Conservation (phyloP, 1,284 basidiomycete genomes). For the Irpex lacteus region DNA sequence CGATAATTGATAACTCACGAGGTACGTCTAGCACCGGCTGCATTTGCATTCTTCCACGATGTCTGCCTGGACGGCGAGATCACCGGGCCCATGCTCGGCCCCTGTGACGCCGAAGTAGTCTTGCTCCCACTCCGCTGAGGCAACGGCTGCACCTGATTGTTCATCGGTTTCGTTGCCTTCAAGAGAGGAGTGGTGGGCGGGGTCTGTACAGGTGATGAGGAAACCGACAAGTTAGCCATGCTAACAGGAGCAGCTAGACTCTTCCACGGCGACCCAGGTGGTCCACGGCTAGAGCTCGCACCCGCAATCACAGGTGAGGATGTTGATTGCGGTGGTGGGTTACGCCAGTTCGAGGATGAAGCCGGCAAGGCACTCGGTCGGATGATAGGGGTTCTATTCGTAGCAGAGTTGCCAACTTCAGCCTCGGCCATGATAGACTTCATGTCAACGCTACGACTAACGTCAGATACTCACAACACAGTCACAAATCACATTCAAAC, state of each 20-base stretch:
- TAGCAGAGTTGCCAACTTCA: slow-evolving; percentile 31
- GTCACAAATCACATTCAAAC: slow-evolving; percentile 21
- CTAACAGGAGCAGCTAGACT: not conserved
- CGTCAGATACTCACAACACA: slow-evolving; percentile 1
- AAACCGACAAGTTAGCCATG: not conserved
- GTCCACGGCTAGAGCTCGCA: slow-evolving; percentile 3
- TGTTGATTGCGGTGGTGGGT: slow-evolving; percentile 5
- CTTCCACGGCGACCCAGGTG: slow-evolving; percentile 12
- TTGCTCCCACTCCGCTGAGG: not conserved
- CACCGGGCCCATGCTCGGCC: slow-evolving; percentile 51
- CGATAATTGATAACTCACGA: slow-evolving; percentile 40
- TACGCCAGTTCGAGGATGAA: slow-evolving; percentile 12
- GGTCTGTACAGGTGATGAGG: slow-evolving; percentile 1
- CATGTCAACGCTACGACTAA: slow-evolving; percentile 65
- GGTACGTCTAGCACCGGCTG: slow-evolving; percentile 34
- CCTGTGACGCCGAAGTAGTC: slow-evolving; percentile 9
- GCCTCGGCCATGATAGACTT: slow-evolving; percentile 85
- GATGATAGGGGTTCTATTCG: slow-evolving; percentile 4
- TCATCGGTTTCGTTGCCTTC: not conserved
- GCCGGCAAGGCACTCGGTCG: slow-evolving; percentile 1
- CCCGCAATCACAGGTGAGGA: not conserved
- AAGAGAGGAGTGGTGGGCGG: slow-evolving; percentile 11
- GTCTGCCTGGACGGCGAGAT: slow-evolving; percentile 54
- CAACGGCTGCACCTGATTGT: not conserved
- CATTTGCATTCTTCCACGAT: slow-evolving; percentile 27